These are phyloP conservation scores for Hypoxylon trugodes DNA, from an alignment of 495 filamentous ascomycete genomes.

Conservation along the genomic window DNA sequence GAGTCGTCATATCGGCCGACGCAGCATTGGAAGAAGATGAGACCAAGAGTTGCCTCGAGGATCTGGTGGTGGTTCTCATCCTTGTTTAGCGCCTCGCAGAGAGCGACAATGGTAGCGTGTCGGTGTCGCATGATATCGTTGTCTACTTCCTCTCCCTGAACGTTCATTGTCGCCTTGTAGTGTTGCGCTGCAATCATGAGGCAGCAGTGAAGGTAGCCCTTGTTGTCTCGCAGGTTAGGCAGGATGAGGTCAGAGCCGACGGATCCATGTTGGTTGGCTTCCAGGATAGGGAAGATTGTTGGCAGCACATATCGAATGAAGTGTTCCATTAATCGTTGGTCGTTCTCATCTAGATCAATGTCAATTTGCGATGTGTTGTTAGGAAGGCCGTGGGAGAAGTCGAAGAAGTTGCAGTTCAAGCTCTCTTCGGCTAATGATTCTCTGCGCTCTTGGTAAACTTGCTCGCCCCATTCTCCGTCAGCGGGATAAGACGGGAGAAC, in stretches of 20 bases:
- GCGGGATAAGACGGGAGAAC: constrained; percentile 69
- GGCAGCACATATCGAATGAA: constrained; percentile 89
- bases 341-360: constrained; percentile 88
- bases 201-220: constrained; percentile 93
- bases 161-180: constrained; percentile 76
- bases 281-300: constrained; percentile 88
- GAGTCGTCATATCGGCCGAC: constrained; percentile 86
- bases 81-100: constrained; percentile 81
- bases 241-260: constrained; percentile 82
- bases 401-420: constrained; percentile 77
- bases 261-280: constrained; percentile 83
- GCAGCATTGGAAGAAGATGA: constrained; percentile 97
- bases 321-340: constrained; percentile 87
- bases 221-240: constrained; percentile 86
- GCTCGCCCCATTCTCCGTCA: constrained; percentile 78
- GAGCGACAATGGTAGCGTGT: constrained; percentile 83
- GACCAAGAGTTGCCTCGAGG: constrained; percentile 90
- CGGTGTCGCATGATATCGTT: constrained; percentile 94
- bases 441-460: constrained; percentile 72
- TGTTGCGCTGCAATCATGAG: constrained; percentile 96
- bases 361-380: constrained; percentile 67
- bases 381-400: constrained; percentile 70
- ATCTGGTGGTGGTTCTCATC: constrained; percentile 88
- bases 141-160: constrained; percentile 78
- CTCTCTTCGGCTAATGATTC: constrained; percentile 72